Base-by-base conservation (phyloP, 2,329 filamentous ascomycete species). In the Fusarium sororula region DNA sequence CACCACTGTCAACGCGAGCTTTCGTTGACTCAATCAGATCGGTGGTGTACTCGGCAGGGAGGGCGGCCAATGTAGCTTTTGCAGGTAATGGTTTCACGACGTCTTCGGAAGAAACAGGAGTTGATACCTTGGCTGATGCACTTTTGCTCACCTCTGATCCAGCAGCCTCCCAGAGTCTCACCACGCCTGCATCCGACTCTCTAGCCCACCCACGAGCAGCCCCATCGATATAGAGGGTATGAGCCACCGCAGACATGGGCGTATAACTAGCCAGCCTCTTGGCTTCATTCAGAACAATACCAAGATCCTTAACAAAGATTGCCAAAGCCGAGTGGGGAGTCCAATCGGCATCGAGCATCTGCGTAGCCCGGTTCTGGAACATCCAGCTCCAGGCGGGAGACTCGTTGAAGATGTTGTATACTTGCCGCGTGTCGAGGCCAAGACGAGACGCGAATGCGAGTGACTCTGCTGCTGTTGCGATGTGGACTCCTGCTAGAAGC, bases 401-500 rank as follows among this genome's bases (percentile, higher is more conserved):
- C 12, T 53, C 12, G 0, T 37, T 53, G 4, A 53, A 53, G 17
- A 53, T 37, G 1, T 20, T 3, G 12, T 53, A 37, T 14, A 53
- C 50, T 26, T 53, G 50, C 2, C n/a, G 30, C 0, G 50, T 53
- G 4, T 37, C 50, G 6, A 53, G 50, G 0, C 50, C 32, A 6
- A 53, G n/a, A 15, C 50, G 50, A 2, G 50, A 53, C 0, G 50
- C 50, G 12, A 53, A 37, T 37, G 32, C 8, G 3, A 53, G 50
- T 37, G 50, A 6, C 17, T 60, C 56, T 38, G 56, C 56, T 26
- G 56, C 44, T 5, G 56, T 48, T 26, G 56, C 35, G 18, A 60
- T 60, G 44, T 60, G 56, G 15, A 47, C 45, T 41, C 56, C 56
- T 20, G 56, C 56, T 7, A 60, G 26, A 28, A 60, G 56, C 9